phyloP scores from a whole-genome alignment of 2,329 filamentous ascomycete species.

The Aotearoamyces nothofagi region DNA sequence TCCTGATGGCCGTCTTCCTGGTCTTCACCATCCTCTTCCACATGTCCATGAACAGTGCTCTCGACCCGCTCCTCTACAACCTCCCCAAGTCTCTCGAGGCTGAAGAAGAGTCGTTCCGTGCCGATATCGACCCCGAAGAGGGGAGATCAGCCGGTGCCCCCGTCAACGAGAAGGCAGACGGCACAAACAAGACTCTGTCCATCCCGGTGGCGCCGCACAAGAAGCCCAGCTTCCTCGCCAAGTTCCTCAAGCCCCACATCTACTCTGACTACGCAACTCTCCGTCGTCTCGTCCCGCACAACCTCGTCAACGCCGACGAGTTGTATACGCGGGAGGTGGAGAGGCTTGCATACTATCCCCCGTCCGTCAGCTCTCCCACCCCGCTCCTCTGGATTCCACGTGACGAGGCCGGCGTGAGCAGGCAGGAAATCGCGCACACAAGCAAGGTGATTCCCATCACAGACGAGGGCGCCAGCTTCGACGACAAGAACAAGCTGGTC shows the following conservation, averaged over 20 bases:
- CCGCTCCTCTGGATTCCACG: constrained; percentile 76
- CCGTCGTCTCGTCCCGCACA: constrained; percentile 50
- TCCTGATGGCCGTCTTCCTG: constrained; percentile 64
- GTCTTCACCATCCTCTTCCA: constrained; percentile 67
- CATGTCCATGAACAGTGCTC: constrained; percentile 53
- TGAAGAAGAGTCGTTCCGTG: constrained; percentile 28
- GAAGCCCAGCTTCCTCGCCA: constrained; percentile 41
- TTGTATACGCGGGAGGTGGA: constrained; percentile 47
- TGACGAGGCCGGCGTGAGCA: constrained; percentile 58
- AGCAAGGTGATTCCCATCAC: constrained; percentile 61
- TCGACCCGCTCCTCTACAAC: constrained; percentile 62
- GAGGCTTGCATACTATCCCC: constrained; percentile 58
- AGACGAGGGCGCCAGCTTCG: constrained; percentile 57
- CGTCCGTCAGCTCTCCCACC: constrained; percentile 43
- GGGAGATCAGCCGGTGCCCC: constrained; percentile 4
- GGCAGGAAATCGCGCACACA: constrained; percentile 64
- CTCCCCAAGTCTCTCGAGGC: constrained; percentile 60
- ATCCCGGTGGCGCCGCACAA: constrained; percentile 22
- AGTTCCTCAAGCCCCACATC: constrained; percentile 65
- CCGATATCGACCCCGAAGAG: constrained; percentile 11
- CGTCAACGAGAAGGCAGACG: constrained; percentile 9
- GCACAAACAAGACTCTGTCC: constrained; percentile 12
- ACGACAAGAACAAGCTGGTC: constrained; percentile 52
- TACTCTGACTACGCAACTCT: constrained; percentile 60
- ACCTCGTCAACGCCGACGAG: constrained; percentile 27